Conservation (phyloP, 2,329 filamentous ascomycete genomes). For the Claviceps maximensis region DNA sequence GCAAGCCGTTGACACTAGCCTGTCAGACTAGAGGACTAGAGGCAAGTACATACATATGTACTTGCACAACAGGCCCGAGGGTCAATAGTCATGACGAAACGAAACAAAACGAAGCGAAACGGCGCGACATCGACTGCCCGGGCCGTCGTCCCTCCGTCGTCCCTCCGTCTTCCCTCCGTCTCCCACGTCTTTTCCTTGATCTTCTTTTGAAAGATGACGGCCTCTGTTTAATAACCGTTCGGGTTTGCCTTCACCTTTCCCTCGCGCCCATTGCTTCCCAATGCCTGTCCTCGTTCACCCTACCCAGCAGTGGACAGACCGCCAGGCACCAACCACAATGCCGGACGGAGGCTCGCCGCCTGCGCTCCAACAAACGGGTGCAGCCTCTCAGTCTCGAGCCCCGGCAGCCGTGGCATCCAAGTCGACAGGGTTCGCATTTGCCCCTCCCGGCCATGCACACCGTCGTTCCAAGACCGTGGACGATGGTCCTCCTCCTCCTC, state of each 20-base stretch:
- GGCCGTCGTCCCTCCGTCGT: not conserved
- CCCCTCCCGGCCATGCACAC: slow-evolving; percentile 21
- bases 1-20: too few species aligned
- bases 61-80: not conserved
- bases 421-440: slow-evolving; percentile 1
- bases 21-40: too few species aligned
- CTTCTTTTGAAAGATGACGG: not conserved
- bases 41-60: too few species aligned
- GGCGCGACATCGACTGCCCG: not conserved
- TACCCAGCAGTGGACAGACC: not conserved
- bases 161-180: not conserved
- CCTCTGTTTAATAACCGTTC: not conserved
- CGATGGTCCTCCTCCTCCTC: slow-evolving; percentile 17
- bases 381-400: not conserved
- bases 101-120: too few species aligned
- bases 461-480: slow-evolving; percentile 29
- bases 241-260: not conserved
- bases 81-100: not conserved
- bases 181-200: not conserved
- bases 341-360: slow-evolving; percentile 9
- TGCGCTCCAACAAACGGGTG: slow-evolving; percentile 1
- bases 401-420: slow-evolving; percentile 1
- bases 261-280: not conserved
- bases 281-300: not conserved
- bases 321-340: slow-evolving; percentile 3